Evolutionary conservation across 2,329 filamentous ascomycete genomes (phyloP).

Genomic region (Cadophora malorum): DNA sequence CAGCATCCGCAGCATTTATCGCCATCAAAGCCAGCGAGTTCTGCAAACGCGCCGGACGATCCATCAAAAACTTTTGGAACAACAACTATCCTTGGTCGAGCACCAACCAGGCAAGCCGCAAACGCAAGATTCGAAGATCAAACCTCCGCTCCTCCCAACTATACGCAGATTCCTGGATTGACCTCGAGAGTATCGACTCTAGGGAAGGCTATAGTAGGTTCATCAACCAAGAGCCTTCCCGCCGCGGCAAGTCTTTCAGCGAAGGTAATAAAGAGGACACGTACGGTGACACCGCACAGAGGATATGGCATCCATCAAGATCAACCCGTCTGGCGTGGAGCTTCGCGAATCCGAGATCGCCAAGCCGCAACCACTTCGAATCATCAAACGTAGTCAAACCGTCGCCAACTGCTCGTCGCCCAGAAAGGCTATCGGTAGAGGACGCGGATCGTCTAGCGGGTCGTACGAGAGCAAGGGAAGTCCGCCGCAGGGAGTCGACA

Average conservation of each 20-base stretch:
- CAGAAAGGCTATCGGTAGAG: slow-evolving; percentile 34
- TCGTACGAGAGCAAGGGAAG: slow-evolving; percentile 40
- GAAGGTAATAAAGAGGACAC: slow-evolving; percentile 24
- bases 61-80: slow-evolving; percentile 37
- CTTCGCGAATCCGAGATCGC: slow-evolving; percentile 45
- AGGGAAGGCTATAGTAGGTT: slow-evolving; percentile 39
- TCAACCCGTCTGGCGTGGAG: slow-evolving; percentile 44
- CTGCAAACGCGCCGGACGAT: slow-evolving; percentile 33
- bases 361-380: slow-evolving; percentile 55
- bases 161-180: slow-evolving; percentile 48
- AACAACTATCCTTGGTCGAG: slow-evolving; percentile 41
- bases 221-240: slow-evolving; percentile 32
- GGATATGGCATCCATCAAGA: slow-evolving; percentile 48
- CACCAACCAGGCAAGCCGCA: slow-evolving; percentile 40
- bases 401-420: slow-evolving; percentile 39
- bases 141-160: slow-evolving; percentile 45
- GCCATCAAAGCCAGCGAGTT: slow-evolving; percentile 41
- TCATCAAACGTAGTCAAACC: slow-evolving; percentile 53
- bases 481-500: slow-evolving; percentile 38
- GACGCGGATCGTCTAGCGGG: slow-evolving; percentile 35
- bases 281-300: slow-evolving; percentile 22
- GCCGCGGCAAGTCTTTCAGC: slow-evolving; percentile 11
- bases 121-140: slow-evolving; percentile 43
- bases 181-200: slow-evolving; percentile 46
- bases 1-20: slow-evolving; percentile 44